Percentiles rank a stretch among this genome's conserved stretches.
Evolutionary conservation across 257 asterid species (phyloP).

Genomic region (Ehretia macrophylla): DNA sequence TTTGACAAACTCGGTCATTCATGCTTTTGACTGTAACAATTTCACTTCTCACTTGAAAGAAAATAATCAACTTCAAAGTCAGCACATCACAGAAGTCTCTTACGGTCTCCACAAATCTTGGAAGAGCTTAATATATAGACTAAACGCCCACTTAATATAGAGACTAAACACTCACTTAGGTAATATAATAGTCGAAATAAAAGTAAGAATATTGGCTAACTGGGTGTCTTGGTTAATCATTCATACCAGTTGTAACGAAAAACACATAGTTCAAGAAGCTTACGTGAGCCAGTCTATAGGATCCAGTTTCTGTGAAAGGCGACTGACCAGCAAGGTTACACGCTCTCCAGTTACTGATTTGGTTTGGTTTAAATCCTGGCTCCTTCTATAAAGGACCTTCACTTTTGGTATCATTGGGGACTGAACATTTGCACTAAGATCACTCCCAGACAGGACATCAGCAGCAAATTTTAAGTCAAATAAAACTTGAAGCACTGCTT

Average conservation of each 20-base stretch:
- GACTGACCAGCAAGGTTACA: conserved; percentile 45
- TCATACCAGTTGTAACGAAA: too few species aligned
- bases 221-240: not conserved
- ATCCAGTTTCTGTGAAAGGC: conserved; percentile 72
- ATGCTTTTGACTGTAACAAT: too few species aligned
- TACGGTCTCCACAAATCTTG: too few species aligned
- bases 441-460: conserved; percentile 80
- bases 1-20: too few species aligned
- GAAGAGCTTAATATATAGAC: too few species aligned
- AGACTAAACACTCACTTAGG: too few species aligned
- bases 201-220: too few species aligned
- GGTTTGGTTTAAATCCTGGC: conserved; percentile 47
- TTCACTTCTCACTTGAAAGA: too few species aligned
- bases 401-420: conserved; percentile 38
- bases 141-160: too few species aligned
- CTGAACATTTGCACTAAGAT: conserved; percentile 46
- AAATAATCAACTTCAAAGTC: too few species aligned
- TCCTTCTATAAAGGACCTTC: conserved; percentile 67
- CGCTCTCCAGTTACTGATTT: conserved; percentile 59
- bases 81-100: too few species aligned
- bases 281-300: conserved; percentile 99
- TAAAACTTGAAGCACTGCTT: conserved; percentile 79
- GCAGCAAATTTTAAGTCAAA: conserved; percentile 84
- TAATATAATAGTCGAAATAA: not conserved
- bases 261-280: conserved; percentile 40